These are phyloP conservation scores for Lepidium sativum DNA, from an alignment of 345 rosid genomes.

Conservation along the genomic window DNA sequence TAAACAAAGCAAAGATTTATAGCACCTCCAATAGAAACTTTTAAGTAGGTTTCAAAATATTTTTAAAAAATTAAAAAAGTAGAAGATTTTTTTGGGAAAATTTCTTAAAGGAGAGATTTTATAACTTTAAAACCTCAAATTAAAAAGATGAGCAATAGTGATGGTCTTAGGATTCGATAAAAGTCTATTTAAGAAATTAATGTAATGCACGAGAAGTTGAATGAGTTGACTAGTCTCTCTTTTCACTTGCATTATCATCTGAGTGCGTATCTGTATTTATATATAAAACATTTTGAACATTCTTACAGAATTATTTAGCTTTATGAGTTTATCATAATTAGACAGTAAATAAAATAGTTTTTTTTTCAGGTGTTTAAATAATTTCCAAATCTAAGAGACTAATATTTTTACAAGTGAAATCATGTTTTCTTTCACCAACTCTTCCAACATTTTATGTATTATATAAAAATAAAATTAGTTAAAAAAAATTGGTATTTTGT, in stretches of 20 bases:
- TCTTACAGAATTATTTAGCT: not conserved
- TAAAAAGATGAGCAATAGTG: no score
- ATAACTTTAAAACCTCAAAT: no score
- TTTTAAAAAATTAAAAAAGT: no score
- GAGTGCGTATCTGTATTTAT: not conserved
- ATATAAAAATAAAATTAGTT: not conserved
- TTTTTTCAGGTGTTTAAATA: not conserved
- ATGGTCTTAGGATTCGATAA: slow-evolving; percentile 28
- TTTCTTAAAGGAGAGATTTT: no score
- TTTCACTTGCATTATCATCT: not conserved
- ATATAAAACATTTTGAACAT: not conserved
- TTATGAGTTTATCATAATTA: no score
- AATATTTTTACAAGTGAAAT: not conserved
- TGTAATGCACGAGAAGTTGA: slow-evolving; percentile 23
- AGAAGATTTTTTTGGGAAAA: no score
- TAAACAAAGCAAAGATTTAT: not conserved
- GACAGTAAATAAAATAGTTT: not conserved
- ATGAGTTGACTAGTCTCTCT: slow-evolving; percentile 21
- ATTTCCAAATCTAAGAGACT: not conserved
- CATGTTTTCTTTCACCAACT: slow-evolving; percentile 10
- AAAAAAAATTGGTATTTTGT: not conserved
- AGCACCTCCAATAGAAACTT: no score
- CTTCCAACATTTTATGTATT: not conserved
- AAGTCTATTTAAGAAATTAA: not conserved
- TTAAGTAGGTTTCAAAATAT: no score